Percentiles rank a stretch among this genome's conserved stretches.
Evolutionary conservation across 1,284 basidiomycete species (phyloP).

Genomic region (Heterobasidion occidentale): DNA sequence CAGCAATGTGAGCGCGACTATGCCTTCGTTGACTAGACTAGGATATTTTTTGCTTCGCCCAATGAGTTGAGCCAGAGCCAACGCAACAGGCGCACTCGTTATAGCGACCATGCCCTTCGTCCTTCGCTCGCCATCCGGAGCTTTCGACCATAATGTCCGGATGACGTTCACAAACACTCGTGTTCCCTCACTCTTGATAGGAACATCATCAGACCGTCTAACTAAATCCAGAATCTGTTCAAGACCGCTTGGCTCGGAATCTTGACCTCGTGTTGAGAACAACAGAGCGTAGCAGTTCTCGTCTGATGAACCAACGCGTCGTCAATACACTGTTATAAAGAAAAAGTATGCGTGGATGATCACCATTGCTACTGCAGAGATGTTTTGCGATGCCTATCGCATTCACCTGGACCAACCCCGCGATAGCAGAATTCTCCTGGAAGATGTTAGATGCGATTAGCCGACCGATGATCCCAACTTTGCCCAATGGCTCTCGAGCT

Average conservation of each 20-base stretch:
- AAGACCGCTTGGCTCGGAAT: conserved; percentile 38
- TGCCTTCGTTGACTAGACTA: conserved; percentile 83
- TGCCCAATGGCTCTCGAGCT: conserved; percentile 56
- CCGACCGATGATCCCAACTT: conserved; percentile 54
- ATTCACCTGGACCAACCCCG: conserved; percentile 80
- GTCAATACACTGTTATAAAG: background rate
- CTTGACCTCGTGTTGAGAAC: conserved; percentile 29
- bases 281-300: conserved; percentile 56
- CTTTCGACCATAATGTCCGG: conserved; percentile 58
- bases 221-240: conserved; percentile 69
- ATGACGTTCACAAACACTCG: conserved; percentile 82
- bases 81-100: conserved; percentile 43
- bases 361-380: conserved; percentile 72
- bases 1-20: conserved; percentile 78
- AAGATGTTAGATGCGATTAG: conserved; percentile 67
- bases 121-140: conserved; percentile 33
- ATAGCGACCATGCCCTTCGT: conserved; percentile 49
- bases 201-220: conserved; percentile 72
- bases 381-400: conserved; percentile 88
- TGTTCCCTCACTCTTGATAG: conserved; percentile 84
- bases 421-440: conserved; percentile 66
- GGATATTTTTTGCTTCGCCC: conserved; percentile 75
- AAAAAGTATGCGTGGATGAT: conserved; percentile 17
- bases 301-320: conserved; percentile 31
- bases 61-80: conserved; percentile 66